Percentiles rank a stretch among this genome's conserved stretches.
phyloP scores from a whole-genome alignment of 192 early-diverging fungal species.

The Coemansia sp. region DNA sequence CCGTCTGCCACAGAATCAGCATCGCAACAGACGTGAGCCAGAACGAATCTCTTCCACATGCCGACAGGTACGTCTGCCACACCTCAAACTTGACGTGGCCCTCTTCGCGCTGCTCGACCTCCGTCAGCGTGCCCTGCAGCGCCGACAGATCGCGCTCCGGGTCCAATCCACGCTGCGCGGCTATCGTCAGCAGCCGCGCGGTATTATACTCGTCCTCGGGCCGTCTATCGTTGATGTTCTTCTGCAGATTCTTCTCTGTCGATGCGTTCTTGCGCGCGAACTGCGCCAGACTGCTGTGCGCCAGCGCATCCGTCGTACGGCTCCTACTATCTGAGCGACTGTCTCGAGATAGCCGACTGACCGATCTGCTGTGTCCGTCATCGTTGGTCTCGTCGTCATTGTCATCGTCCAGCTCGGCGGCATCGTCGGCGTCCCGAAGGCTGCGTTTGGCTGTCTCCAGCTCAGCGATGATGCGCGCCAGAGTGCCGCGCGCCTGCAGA shows the following conservation, averaged over 20 bases:
- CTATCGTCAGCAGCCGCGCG: constrained; percentile 22
- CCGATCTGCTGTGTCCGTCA: background rate
- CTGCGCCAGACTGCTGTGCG: constrained; percentile 45
- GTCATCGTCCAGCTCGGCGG: constrained; percentile 14
- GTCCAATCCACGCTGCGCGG: constrained; percentile 40
- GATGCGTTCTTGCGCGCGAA: constrained; percentile 6
- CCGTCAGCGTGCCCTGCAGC: constrained; percentile 62
- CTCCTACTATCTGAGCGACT: background rate
- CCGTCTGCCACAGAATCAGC: constrained; percentile 50
- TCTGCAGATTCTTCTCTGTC: constrained; percentile 20
- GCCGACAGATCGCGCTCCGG: constrained; percentile 17
- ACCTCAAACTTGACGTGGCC: constrained; percentile 70
- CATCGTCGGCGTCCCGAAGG: background rate
- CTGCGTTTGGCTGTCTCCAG: constrained; percentile 12
- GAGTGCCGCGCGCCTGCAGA: constrained; percentile 48
- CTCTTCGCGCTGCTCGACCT: constrained; percentile 75
- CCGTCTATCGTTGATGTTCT: constrained; percentile 14
- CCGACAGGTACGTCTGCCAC: constrained; percentile 72
- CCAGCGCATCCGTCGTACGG: background rate
- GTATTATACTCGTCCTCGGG: constrained; percentile 32
- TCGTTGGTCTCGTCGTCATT: constrained; percentile 11
- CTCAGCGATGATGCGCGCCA: constrained; percentile 16
- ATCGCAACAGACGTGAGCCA: constrained; percentile 56
- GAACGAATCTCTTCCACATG: constrained; percentile 61
- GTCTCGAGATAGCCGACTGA: constrained; percentile 1